These are phyloP conservation scores for Lactifluus echinatus DNA, from an alignment of 768 basidiomycete species.

Conservation along the genomic window DNA sequence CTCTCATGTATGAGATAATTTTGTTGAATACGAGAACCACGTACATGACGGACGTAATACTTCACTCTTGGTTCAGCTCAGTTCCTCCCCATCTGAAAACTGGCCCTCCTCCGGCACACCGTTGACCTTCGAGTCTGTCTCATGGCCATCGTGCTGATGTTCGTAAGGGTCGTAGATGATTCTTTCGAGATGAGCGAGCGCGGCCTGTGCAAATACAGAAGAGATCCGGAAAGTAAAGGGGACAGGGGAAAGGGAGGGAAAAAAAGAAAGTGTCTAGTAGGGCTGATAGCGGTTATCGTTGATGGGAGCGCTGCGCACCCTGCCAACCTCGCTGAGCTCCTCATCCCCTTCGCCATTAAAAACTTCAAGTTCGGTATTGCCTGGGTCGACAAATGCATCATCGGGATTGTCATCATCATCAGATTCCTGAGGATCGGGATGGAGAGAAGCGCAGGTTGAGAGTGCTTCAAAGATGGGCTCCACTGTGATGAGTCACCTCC, in stretches of 20 bases:
- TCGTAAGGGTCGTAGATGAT: constrained; percentile 57
- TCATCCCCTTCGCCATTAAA: constrained; percentile 57
- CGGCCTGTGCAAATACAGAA: constrained; percentile 44
- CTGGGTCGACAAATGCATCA: constrained; percentile 46
- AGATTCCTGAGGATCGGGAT: constrained; percentile 55
- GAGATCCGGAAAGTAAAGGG: constrained; percentile 18
- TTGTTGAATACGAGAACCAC: background rate
- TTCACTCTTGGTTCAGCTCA: background rate
- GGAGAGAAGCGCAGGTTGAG: constrained; percentile 75
- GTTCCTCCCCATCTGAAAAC: constrained; percentile 17
- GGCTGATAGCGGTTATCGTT: constrained; percentile 72
- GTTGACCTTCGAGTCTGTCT: constrained; percentile 8
- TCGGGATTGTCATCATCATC: constrained; percentile 40
- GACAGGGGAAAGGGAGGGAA: constrained; percentile 20
- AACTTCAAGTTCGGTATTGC: constrained; percentile 33
- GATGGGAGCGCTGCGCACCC: constrained; percentile 87
- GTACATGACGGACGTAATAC: background rate
- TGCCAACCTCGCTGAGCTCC: constrained; percentile 80
- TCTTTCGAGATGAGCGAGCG: constrained; percentile 73
- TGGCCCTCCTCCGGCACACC: constrained; percentile 19
- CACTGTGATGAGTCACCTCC: constrained; percentile 37
- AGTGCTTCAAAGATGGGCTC: constrained; percentile 83
- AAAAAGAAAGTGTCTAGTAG: constrained; percentile 52
- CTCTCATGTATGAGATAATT: too few species aligned
- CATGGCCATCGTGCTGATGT: constrained; percentile 8